Base-by-base conservation (phyloP, 768 basidiomycete genomes). In the Panellus pusillus region DNA sequence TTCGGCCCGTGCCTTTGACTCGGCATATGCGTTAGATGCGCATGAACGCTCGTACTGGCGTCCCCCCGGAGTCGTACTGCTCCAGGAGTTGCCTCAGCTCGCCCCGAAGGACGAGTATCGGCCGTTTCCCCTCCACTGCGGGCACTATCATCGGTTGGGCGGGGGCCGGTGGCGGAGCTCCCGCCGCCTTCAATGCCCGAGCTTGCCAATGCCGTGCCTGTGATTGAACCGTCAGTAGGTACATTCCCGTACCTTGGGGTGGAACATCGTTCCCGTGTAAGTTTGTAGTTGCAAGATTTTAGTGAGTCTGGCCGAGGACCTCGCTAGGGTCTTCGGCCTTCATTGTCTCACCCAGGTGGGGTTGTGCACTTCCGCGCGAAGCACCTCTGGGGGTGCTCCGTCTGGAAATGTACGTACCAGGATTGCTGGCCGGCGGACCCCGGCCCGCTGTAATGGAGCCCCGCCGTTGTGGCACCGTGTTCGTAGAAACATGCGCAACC, bases 341-440 rank as follows among this genome's bases (percentile, higher is more conserved):
- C 6, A 24, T 31, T 15, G 37, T 45, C 37, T n/a, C 18, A 15
- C 37, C 50, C 9, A 2, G 7, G 3, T 44, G 44, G 50, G 50
- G 50, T 52, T 45, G 36, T 24, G 3, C 27, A 11, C 7, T 9
- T 31, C 27, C 24, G 4, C 4, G 18, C 20, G 1, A 17, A 9
- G 38, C 19, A 4, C 9, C 17, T 39, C 37, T 7, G 36, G 35
- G 44, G 32, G 35, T 9, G 35, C 6, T 2, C 28, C 13, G 4
- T 19, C 24, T 35, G 29, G 28, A 44, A 8, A 3, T 9, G 35
- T 5, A 37, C 51, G 27, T 40, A 27, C 51, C 51, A 52, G 51
- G 51, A 52, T 4, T 52, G 51, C 51, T 52, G 51, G 51, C 51
- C 37, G 51, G 44, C 44, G 44, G 51, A 52, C 51, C 51, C 51